Conservation (phyloP, 495 filamentous ascomycete genomes). For the Hamigera avellanea region DNA sequence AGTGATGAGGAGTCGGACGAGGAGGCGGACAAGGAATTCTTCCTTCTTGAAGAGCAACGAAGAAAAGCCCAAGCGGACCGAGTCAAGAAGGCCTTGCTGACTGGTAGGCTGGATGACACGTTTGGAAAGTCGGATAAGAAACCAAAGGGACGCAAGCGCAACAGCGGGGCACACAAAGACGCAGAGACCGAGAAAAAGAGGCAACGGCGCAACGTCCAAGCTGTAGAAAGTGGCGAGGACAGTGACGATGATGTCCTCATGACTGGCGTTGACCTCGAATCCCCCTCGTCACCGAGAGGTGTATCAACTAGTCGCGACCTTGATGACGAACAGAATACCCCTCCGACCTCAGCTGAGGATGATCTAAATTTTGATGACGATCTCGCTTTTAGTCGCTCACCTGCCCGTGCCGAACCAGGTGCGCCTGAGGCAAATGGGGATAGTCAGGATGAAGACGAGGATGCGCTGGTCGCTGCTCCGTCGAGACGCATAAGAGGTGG, state of each 20-base stretch:
- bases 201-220: constrained; percentile 19
- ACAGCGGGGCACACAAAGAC: constrained; percentile 15
- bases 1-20: constrained; percentile 73
- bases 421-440: constrained; percentile 3
- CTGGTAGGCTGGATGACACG: constrained; percentile 37
- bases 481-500: constrained; percentile 30
- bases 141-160: constrained; percentile 18
- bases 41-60: constrained; percentile 50
- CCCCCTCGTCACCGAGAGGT: constrained; percentile 10
- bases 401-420: constrained; percentile 4
- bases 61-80: constrained; percentile 38
- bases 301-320: constrained; percentile 11
- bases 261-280: constrained; percentile 15
- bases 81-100: constrained; percentile 38
- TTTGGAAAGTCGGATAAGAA: constrained; percentile 18
- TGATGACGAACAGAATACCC: constrained; percentile 16
- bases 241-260: constrained; percentile 25
- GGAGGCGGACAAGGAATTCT: constrained; percentile 57
- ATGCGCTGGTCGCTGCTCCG: constrained; percentile 16
- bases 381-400: constrained; percentile 18
- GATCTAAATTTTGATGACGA: constrained; percentile 30
- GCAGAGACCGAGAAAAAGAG: constrained; percentile 17
- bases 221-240: constrained; percentile 10
- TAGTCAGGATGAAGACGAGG: constrained; percentile 21
- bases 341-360: constrained; percentile 19